A percentile compares a stretch with the other conserved stretches of the same genome.
These are phyloP conservation scores for Canavalia gladiata DNA, from an alignment of 306 rosid genomes.

Conservation along the genomic window DNA sequence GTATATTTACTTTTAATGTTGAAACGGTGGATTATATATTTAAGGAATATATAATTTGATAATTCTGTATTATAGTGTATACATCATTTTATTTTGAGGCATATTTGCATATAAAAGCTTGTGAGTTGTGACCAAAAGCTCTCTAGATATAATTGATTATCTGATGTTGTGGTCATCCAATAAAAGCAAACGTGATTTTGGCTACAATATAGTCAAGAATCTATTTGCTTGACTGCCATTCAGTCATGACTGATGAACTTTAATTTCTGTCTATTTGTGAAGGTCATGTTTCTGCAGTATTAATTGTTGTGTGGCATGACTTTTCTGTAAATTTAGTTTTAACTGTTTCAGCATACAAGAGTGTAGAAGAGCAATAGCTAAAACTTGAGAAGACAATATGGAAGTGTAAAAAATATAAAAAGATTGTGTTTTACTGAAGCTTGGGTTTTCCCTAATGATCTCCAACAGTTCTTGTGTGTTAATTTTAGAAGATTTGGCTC, in stretches of 20 bases:
- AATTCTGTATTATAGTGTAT: background rate
- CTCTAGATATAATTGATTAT: background rate
- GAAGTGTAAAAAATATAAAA: background rate
- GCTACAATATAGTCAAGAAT: constrained; percentile 18
- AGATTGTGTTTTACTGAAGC: background rate
- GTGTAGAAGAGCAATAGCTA: constrained; percentile 3
- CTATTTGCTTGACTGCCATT: constrained; percentile 13
- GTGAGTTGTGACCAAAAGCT: constrained; percentile 1
- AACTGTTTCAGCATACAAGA: constrained; percentile 28
- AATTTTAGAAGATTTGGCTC: constrained; percentile 17
- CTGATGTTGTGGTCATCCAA: background rate
- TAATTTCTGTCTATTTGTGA: constrained; percentile 9
- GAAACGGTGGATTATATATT: background rate
- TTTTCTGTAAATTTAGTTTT: constrained; percentile 20
- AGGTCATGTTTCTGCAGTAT: background rate
- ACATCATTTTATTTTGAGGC: background rate
- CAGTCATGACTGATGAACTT: background rate
- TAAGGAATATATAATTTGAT: background rate
- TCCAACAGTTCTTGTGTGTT: background rate
- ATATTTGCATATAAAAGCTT: constrained; percentile 8
- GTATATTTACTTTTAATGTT: constrained; percentile 3
- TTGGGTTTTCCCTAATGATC: background rate
- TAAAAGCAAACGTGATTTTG: background rate
- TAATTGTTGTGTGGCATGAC: constrained; percentile 4
- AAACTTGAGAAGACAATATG: constrained; percentile 30